phyloP scores from a whole-genome alignment of 257 asterid species.

The Nicotiana attenuata region DNA sequence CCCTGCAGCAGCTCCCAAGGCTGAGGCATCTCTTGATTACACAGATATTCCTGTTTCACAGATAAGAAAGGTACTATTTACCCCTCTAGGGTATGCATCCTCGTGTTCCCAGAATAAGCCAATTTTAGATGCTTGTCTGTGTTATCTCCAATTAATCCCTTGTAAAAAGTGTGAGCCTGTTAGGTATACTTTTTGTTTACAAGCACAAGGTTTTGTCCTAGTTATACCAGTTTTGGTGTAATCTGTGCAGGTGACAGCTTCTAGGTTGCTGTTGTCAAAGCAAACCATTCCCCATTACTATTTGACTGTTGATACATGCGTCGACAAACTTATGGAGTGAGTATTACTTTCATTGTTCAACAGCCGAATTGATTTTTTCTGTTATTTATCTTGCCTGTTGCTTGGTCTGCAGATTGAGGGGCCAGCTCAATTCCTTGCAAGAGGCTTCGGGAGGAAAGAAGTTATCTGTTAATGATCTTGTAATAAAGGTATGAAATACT shows the following conservation, averaged over 20 bases:
- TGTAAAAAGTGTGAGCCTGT: not conserved
- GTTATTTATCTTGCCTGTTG: slow-evolving; percentile 9
- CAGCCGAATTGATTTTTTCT: not conserved
- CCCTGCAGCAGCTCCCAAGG: slow-evolving; percentile 52
- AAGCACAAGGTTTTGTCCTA: not conserved
- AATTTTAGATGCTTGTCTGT: not conserved
- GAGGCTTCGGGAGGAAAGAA: slow-evolving; percentile 97
- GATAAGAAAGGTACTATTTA: slow-evolving; percentile 74
- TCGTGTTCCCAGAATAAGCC: not conserved
- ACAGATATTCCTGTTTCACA: slow-evolving; percentile 80
- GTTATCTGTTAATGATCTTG: slow-evolving; percentile 89
- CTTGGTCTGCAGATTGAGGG: slow-evolving; percentile 58
- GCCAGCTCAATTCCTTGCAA: slow-evolving; percentile 69
- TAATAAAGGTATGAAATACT: slow-evolving; percentile 64
- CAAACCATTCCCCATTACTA: slow-evolving; percentile 98
- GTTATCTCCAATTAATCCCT: slow-evolving; percentile 3
- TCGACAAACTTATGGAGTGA: slow-evolving; percentile 96
- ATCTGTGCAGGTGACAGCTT: slow-evolving; percentile 72
- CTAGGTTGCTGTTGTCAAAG: slow-evolving; percentile 78
- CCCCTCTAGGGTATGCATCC: not conserved
- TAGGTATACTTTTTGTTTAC: not conserved
- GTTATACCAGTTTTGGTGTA: slow-evolving; percentile 14
- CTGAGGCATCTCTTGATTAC: slow-evolving; percentile 58
- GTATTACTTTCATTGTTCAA: slow-evolving; percentile 21
- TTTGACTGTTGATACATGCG: slow-evolving; percentile 88